Conservation (phyloP, 2,329 filamentous ascomycete genomes). For the Penicillium aurantiogriseum region DNA sequence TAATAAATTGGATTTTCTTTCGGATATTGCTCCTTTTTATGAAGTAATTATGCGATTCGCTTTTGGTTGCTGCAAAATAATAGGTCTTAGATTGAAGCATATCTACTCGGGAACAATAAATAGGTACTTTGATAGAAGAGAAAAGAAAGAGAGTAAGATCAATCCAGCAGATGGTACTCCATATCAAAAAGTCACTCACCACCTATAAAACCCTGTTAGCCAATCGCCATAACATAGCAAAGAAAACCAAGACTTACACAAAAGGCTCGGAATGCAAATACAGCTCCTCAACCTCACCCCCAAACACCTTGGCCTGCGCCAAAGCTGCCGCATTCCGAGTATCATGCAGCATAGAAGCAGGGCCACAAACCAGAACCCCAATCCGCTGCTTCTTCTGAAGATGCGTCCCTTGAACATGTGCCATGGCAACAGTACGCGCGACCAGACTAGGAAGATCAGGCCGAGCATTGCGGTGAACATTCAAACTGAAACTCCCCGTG, state of each 20-base stretch:
- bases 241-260: constrained; percentile 35
- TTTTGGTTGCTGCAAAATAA: background rate
- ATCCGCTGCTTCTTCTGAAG: constrained; percentile 17
- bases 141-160: background rate
- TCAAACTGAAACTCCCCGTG: constrained; percentile 21
- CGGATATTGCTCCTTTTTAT: background rate
- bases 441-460: constrained; percentile 37
- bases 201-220: constrained; percentile 7
- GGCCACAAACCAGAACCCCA: constrained; percentile 47
- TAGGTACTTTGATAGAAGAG: background rate
- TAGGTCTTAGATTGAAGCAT: background rate
- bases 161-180: background rate
- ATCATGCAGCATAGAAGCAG: constrained; percentile 49
- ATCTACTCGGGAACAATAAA: background rate
- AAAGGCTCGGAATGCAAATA: constrained; percentile 52
- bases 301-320: constrained; percentile 41
- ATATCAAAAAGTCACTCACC: background rate
- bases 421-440: constrained; percentile 17
- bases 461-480: constrained; percentile 27
- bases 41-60: background rate
- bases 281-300: constrained; percentile 34
- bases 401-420: constrained; percentile 4
- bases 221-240: background rate
- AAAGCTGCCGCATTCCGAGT: constrained; percentile 47
- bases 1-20: background rate